phyloP scores from a whole-genome alignment of 306 rosid genomes.

The Cucumis melo region DNA sequence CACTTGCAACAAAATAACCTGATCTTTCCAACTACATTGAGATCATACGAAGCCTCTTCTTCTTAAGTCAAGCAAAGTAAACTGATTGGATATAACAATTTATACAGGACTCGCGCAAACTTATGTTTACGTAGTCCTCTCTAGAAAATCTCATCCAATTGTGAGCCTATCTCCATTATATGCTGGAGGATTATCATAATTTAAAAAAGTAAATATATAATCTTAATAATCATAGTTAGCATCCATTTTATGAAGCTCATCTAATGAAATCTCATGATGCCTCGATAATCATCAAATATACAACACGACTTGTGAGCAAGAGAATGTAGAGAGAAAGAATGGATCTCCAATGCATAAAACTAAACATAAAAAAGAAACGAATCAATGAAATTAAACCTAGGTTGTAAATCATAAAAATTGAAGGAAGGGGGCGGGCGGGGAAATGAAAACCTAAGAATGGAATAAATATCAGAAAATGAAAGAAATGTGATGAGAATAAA shows the following conservation, averaged over 20 bases:
- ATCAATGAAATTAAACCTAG: background rate
- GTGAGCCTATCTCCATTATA: background rate
- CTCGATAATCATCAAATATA: background rate
- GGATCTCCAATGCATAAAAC: background rate
- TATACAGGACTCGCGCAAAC: background rate
- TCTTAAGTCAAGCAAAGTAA: background rate
- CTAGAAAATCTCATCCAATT: too few relatives aligned
- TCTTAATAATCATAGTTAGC: background rate
- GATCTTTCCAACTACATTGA: background rate
- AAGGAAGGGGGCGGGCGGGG: too few relatives aligned
- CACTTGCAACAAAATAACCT: background rate
- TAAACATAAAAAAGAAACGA: background rate
- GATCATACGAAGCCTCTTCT: background rate
- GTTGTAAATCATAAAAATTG: background rate
- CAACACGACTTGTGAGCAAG: background rate
- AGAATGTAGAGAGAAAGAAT: background rate
- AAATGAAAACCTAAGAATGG: background rate
- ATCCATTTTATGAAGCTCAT: background rate
- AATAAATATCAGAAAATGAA: background rate
- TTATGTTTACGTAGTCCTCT: background rate
- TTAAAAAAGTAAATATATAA: background rate
- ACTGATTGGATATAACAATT: background rate
- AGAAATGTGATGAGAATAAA: background rate
- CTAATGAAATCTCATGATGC: background rate
- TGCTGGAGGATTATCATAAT: background rate